Base-by-base conservation (phyloP, 306 rosid species). In the Quillaja saponaria region DNA sequence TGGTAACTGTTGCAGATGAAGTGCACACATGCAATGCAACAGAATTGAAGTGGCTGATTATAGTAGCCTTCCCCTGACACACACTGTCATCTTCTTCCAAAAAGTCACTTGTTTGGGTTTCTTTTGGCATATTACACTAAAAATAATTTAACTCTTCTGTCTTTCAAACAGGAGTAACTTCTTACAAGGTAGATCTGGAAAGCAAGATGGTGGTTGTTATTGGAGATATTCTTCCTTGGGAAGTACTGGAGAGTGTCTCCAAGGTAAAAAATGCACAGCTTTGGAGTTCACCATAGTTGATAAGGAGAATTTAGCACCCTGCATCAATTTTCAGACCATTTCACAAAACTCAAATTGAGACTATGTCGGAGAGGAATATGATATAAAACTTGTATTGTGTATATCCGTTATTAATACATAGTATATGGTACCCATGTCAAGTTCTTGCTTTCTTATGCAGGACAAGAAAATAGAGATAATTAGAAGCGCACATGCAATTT, bases 161-260 rank as follows among this genome's bases (percentile, higher is more conserved):
- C 21, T 54, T 7, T 34, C 1, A 62, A 67, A 66, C 73, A 91
- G 97, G 96, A 9, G 96, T 91, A 69, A 82, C 80, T 3, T 88
- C 97, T 10, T 88, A 75, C 62, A 81, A 86, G 72, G 85, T 91
- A 69, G 96, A 91, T 75, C 69, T 91, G 68, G 96, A 86, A 17
- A 78, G 70, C 63, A 81, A 86, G 71, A 84, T 66, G 84, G 95
- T 91, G 6, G 84, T 91, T 40, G 96, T 91, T 13, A 82, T 72
- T 19, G 97, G 97, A 31, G 96, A 91, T 61, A 75, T 91, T 74
- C 87, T 80, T 77, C 96, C 96, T 8, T 81, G 63, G 54, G 95
- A 91, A 81, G 92, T 91, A 60, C 73, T 88, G 75, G 67, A 80
- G 76, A 82, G 97, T 72, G 77, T 91, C 13, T 88, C 97, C 1